phyloP scores from a whole-genome alignment of 306 rosid genomes.

The Castanea crenata region DNA sequence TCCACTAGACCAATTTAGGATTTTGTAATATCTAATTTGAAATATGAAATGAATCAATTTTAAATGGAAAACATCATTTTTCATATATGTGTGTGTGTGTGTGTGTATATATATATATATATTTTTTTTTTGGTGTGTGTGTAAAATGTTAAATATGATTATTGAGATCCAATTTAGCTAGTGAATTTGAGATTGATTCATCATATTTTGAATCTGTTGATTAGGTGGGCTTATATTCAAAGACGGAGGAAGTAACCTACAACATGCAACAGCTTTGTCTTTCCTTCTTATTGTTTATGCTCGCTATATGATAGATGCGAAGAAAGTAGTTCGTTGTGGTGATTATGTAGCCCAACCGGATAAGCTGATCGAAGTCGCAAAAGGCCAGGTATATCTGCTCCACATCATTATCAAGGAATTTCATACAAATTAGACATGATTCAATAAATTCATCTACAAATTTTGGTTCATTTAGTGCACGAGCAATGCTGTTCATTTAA shows the following conservation, averaged over 20 bases:
- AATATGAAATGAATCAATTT: no score
- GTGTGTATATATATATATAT: no score
- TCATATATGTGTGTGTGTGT: no score
- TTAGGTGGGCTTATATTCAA: conserved; percentile 48
- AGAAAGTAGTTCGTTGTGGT: conserved; percentile 20
- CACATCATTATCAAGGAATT: not conserved
- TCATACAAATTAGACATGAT: no score
- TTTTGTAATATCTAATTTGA: no score
- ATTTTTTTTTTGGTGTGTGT: not conserved
- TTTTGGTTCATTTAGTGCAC: no score
- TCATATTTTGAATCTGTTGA: not conserved
- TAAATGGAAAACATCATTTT: no score
- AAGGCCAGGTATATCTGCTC: conserved; percentile 4
- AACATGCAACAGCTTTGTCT: conserved; percentile 31
- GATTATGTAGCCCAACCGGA: conserved; percentile 2
- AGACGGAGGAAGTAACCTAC: conserved; percentile 37
- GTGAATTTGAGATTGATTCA: not conserved
- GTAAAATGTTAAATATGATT: not conserved
- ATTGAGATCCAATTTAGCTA: no score
- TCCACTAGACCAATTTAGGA: no score
- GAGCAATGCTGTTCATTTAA: no score
- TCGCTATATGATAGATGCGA: conserved; percentile 6
- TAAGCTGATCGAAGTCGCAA: conserved; percentile 25
- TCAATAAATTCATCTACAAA: no score
- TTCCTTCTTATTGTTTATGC: conserved; percentile 47